Percentiles rank a stretch among this genome's conserved stretches.
These are phyloP conservation scores for Termitomyces sp. DNA, from an alignment of 768 basidiomycete species.

Conservation along the genomic window DNA sequence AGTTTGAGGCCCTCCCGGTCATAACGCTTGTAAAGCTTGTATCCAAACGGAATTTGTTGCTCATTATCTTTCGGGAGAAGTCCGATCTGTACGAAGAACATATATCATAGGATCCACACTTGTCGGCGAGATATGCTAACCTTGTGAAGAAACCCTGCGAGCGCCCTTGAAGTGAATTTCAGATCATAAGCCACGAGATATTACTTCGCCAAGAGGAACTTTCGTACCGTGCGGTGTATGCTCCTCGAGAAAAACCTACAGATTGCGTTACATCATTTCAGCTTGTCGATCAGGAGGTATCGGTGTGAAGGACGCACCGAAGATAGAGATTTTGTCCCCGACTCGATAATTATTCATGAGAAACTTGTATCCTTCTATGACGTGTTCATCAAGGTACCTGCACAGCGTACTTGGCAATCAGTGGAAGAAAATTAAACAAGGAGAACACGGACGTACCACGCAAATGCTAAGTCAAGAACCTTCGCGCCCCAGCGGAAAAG, in stretches of 20 bases:
- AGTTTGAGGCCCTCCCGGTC: conserved; percentile 42
- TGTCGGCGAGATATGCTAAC: conserved; percentile 25
- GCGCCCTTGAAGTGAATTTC: conserved; percentile 42
- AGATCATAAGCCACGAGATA: background rate
- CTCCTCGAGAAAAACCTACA: conserved; percentile 69
- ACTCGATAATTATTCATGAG: conserved; percentile 74
- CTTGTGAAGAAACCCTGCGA: conserved; percentile 75
- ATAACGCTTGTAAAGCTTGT: conserved; percentile 59
- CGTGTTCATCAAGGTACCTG: conserved; percentile 70
- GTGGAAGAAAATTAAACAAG: background rate
- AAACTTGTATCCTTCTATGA: conserved; percentile 73
- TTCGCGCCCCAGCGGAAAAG: conserved; percentile 56
- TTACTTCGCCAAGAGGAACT: background rate
- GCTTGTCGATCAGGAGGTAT: background rate
- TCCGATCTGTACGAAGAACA: conserved; percentile 49
- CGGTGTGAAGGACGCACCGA: conserved; percentile 42
- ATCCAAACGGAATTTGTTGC: conserved; percentile 73
- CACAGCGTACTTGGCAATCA: background rate
- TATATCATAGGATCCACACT: background rate
- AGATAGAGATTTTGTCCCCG: conserved; percentile 74
- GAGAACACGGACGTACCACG: conserved; percentile 47
- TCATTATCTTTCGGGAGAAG: conserved; percentile 65
- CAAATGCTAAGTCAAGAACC: conserved; percentile 63
- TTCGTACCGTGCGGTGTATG: conserved; percentile 38
- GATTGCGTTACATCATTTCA: background rate